Evolutionary conservation across 352 stramenopile genomes (phyloP), one percentile per base, ranked within the genome.

Genomic region (Lagenidium giganteum): DNA sequence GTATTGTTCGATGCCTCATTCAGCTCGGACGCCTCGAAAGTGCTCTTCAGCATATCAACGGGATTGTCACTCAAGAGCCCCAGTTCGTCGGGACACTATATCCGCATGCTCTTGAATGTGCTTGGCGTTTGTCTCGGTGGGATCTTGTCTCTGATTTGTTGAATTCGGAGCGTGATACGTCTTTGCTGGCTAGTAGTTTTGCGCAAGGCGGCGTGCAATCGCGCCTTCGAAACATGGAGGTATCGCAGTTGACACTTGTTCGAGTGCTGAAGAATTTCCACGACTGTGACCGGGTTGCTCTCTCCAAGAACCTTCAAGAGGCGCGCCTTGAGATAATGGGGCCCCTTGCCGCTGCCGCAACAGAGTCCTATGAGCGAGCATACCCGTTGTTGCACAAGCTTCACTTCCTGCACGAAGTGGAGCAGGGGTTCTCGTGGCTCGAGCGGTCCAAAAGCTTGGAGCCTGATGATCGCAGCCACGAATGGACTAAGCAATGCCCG

Each of bases 101-200:
- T 49, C 80, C 79, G 9, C 83, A 76, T 50, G 83, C 83, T 2
- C 57, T 95, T 3, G 80, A 95, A 47, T 93, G 81, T 36, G 76
- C 83, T 13, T 95, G 83, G 83, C 67, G 81, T n/a, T 61, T 95
- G 21, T 91, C 76, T 39, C 67, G 81, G 22, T 95, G 83, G 83
- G 76, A 89, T 9, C 55, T 93, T 16, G 54, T 95, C 0, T 57
- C 76, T 8, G 77, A 93, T 48, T 37, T 93, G 20, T 39, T 95
- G 14, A 85, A 79, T 18, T 70, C 79, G 0, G 78, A 91, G 36
- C 82, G 81, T n/a, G 63, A 87, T 41, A 83, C 67, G 12, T 72
- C 75, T 12, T 36, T 86, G 33, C 59, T 87, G 21, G 42, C 56
- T 5, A 65, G 57, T 21, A 60, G 49, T 24, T 32, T 65, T 14